Evolutionary conservation across 2,329 filamentous ascomycete genomes (phyloP), one percentile per base, ranked within the genome.

Genomic region (Botrytis byssoidea): DNA sequence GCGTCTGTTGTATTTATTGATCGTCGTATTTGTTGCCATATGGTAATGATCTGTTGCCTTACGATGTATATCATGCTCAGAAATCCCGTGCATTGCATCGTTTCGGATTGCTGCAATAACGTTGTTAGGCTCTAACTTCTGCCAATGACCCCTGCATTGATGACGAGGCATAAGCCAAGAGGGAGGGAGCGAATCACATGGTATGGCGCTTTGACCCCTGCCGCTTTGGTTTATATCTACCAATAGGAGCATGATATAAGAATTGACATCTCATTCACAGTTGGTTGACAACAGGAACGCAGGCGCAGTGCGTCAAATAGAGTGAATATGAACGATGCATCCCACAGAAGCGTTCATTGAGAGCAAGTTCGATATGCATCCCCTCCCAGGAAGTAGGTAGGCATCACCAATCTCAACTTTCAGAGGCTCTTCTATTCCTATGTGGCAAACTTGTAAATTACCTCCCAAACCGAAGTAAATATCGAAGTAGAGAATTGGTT

Each of bases 131-230:
- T 64, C 35, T 20, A 32, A 65, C 25, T 66, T 22, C 44, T 44
- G 44, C 44, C 25, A 46, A 18, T 48, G 32, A 37, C 64, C 29
- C 61, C 40, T 65, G 61, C 61, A 29, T 32, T 65, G 61, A 51
- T 51, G 44, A 67, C n/a, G 46, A 67, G 65, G 44, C 40, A 40
- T 29, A 42, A 42, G 60, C 60, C 16, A 64, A 64, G 25, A 18
- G 7, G 37, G n/a, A 57, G 35, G 44, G 16, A 55, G 25, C 32
- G 44, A 67, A 67, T 67, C 64, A 67, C 32, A 40, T 48, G 22
- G 14, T 20, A 67, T 37, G 44, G 44, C 32, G 65, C 65, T 67
- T 67, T 51, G 44, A 55, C 64, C 64, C 32, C 46, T 51, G 64
- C 44, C n/a, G 48, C 46, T 67, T 35, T 67, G 22, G 10, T 67